phyloP scores from a whole-genome alignment of 192 early-diverging fungal species.

The Lunasporangiospora selenospora region DNA sequence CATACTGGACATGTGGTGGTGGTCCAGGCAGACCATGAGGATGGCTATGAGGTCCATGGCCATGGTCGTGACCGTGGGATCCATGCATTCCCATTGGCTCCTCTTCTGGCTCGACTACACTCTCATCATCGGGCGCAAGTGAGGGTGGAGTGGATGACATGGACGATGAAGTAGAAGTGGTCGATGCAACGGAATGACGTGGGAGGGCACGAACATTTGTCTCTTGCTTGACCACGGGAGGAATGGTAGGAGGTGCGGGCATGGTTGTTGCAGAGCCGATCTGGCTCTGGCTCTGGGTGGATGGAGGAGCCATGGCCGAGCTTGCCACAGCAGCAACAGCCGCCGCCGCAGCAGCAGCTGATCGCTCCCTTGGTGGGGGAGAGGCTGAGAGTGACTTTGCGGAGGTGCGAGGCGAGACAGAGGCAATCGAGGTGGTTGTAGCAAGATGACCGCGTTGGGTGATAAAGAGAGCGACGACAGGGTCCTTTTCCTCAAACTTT shows the following conservation, averaged over 20 bases:
- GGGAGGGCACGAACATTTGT: no score
- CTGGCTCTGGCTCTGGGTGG: no score
- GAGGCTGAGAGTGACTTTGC: constrained; percentile 38
- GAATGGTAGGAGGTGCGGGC: no score
- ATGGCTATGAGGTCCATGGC: constrained; percentile 5
- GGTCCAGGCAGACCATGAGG: constrained; percentile 1
- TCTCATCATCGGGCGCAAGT: constrained; percentile 39
- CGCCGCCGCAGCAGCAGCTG: constrained; percentile 2
- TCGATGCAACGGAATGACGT: constrained; percentile 25
- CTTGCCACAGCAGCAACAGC: constrained; percentile 6
- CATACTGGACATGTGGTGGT: constrained; percentile 3
- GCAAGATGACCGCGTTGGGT: constrained; percentile 24
- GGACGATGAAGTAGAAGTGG: constrained; percentile 25
- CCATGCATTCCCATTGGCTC: constrained; percentile 5
- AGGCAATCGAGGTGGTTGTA: constrained; percentile 22
- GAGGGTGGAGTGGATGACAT: constrained; percentile 36
- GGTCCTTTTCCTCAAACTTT: constrained; percentile 25
- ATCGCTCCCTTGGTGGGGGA: constrained; percentile 20
- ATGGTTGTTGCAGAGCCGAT: no score
- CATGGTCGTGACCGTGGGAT: constrained; percentile 8
- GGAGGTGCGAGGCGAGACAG: constrained; percentile 25
- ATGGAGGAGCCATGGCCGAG: no score
- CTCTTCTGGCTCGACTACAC: constrained; percentile 25
- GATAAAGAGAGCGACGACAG: constrained; percentile 27
- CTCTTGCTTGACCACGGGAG: no score